These are phyloP conservation scores for Trichopus zeylanicus DNA, from an alignment of 116 monocot genomes.

Conservation along the genomic window DNA sequence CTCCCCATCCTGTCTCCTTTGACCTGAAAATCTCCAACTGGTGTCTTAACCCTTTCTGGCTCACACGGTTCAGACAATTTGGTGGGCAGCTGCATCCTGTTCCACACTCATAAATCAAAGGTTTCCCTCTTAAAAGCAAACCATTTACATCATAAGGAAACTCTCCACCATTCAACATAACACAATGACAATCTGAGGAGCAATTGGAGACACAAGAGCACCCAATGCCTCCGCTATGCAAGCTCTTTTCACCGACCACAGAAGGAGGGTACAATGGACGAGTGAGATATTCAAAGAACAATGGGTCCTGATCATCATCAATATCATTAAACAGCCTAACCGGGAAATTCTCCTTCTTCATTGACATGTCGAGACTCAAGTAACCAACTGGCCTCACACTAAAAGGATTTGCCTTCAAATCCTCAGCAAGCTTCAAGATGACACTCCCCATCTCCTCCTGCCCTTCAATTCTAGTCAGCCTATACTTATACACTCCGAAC, in stretches of 20 bases:
- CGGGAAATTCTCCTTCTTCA: conserved; percentile 54
- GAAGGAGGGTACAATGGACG: conserved; percentile 42
- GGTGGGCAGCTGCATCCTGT: conserved; percentile 37
- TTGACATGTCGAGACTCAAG: conserved; percentile 59
- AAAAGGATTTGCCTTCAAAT: conserved; percentile 48
- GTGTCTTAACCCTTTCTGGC: conserved; percentile 45
- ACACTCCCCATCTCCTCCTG: conserved; percentile 77
- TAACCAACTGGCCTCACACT: conserved; percentile 42
- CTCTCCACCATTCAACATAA: conserved; percentile 47
- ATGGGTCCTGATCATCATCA: conserved; percentile 68
- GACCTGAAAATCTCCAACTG: conserved; percentile 65
- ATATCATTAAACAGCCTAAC: conserved; percentile 74
- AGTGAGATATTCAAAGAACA: conserved; percentile 62
- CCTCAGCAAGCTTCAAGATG: conserved; percentile 33
- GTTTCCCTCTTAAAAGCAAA: conserved; percentile 49
- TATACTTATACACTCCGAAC: conserved; percentile 84
- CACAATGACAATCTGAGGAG: conserved; percentile 41
- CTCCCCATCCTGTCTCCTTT: conserved; percentile 71
- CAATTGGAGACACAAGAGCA: conserved; percentile 44
- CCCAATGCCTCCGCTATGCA: conserved; percentile 11
- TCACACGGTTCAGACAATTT: conserved; percentile 61
- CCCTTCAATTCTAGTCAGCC: conserved; percentile 58
- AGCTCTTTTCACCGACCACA: conserved; percentile 4
- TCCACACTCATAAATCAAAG: conserved; percentile 61
- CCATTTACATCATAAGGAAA: conserved; percentile 46